Evolutionary conservation across 257 asterid genomes (phyloP), one percentile per base, ranked within the genome.

Genomic region (Nicotiana noctiflora): DNA sequence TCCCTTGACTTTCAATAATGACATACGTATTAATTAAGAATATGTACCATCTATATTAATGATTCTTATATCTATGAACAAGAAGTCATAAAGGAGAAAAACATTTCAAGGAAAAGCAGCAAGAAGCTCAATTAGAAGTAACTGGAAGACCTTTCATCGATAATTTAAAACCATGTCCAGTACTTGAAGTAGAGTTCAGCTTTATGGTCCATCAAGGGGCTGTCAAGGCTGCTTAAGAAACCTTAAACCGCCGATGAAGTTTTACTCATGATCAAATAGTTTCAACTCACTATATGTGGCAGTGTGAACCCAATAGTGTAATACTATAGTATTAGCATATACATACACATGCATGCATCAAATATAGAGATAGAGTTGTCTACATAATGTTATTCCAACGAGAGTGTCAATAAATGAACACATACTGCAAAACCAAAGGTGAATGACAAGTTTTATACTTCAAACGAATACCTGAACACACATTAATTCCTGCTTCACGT

Each of bases 401-500:
- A 49, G 44, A 8, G 44, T 14, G 27, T 49, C 14, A 9, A 64
- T 51, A 44, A n/a, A 65, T 14, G 17, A 63, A 14, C 49, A n/a
- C 34, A 49, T 7, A 9, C 5, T n/a, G 74, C 32, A 13, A 51
- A 27, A 61, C 25, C 29, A 44, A 40, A 56, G 55, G 34, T 17
- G 70, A 82, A 25, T 53, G 51, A 81, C 46, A 32, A 70, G 78
- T n/a, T 63, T 57, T n/a, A 37, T 25, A 10, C 29, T 68, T 37
- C 29, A 75, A 52, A 44, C 3, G 32, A 32, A 61, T 86, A 89
- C 92, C 92, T 87, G 92, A 89, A 80, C 92, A 89, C 52, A 89
- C 90, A 83, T 87, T 89, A 46, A 89, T 89, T 56, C 92, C 90
- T 56, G 90, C 92, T 82, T 89, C 89, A 0, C 89, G 92, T 29